Percentiles rank a stretch among this genome's conserved stretches.
These are phyloP conservation scores for Fusarium sp. DNA, from an alignment of 2,329 filamentous ascomycete genomes.

Conservation along the genomic window DNA sequence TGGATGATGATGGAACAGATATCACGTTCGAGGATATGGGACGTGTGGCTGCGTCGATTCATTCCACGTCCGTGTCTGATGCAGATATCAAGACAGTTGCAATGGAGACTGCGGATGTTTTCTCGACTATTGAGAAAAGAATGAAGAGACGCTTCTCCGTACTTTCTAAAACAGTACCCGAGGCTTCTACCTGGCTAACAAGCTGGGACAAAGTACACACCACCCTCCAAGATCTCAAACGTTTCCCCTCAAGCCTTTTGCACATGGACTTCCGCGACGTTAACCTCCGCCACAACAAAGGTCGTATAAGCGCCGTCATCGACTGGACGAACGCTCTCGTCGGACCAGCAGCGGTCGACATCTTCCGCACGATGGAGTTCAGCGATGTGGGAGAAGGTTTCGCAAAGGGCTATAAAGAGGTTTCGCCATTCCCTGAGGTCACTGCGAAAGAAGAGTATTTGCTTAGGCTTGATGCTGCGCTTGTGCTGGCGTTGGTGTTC, in stretches of 20 bases:
- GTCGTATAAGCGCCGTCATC: conserved; percentile 10
- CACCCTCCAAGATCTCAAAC: not conserved
- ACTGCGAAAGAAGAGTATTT: not conserved
- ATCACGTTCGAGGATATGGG: conserved; percentile 14
- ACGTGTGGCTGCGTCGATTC: conserved; percentile 14
- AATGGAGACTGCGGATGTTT: not conserved
- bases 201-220: not conserved
- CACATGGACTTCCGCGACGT: conserved; percentile 31
- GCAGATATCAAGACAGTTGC: not conserved
- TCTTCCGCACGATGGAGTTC: conserved; percentile 23
- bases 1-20: conserved; percentile 6
- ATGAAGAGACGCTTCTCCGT: conserved; percentile 10
- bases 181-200: not conserved
- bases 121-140: conserved; percentile 13
- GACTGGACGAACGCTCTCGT: conserved; percentile 27
- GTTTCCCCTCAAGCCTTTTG: conserved; percentile 2
- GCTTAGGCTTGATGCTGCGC: conserved; percentile 17
- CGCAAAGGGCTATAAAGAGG: not conserved
- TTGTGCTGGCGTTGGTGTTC: conserved; percentile 22
- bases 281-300: conserved; percentile 3
- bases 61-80: not conserved
- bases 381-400: conserved; percentile 2
- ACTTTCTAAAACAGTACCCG: not conserved
- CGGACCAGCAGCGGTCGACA: conserved; percentile 10
- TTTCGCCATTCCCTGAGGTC: rapidly evolving